phyloP scores from a whole-genome alignment of 306 rosid species.

The Fragaria vesca region DNA sequence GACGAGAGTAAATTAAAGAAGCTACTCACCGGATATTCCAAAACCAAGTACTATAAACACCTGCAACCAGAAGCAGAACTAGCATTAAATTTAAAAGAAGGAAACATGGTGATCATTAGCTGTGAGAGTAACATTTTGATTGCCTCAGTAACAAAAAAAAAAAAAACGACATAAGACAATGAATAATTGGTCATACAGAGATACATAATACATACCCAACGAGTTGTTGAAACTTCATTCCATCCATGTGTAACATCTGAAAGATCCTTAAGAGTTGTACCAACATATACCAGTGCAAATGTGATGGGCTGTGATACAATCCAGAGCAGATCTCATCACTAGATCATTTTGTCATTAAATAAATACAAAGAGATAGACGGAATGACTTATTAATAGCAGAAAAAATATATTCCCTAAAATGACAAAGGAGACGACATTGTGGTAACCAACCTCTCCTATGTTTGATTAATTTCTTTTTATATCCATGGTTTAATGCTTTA shows the following conservation, averaged over 20 bases:
- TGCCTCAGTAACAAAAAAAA: background rate
- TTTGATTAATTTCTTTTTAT: background rate
- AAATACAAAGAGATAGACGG: background rate
- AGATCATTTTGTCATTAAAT: background rate
- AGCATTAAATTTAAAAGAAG: background rate
- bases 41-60: conserved; percentile 38
- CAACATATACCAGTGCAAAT: conserved; percentile 52
- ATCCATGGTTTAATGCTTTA: background rate
- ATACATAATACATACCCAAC: conserved; percentile 37
- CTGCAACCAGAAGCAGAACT: conserved; percentile 42
- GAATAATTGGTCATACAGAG: conserved; percentile 5
- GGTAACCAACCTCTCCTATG: background rate
- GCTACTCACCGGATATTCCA: conserved; percentile 53
- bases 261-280: conserved; percentile 62
- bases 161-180: background rate
- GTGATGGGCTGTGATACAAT: conserved; percentile 50
- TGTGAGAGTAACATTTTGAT: background rate
- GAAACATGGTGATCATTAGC: background rate
- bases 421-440: background rate
- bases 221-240: conserved; percentile 51
- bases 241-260: conserved; percentile 57
- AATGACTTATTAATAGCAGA: background rate
- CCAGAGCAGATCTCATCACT: conserved; percentile 15
- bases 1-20: background rate
- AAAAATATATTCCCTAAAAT: background rate